phyloP scores from a whole-genome alignment of 1,284 basidiomycete species.

The Ceratobasidium sp. region DNA sequence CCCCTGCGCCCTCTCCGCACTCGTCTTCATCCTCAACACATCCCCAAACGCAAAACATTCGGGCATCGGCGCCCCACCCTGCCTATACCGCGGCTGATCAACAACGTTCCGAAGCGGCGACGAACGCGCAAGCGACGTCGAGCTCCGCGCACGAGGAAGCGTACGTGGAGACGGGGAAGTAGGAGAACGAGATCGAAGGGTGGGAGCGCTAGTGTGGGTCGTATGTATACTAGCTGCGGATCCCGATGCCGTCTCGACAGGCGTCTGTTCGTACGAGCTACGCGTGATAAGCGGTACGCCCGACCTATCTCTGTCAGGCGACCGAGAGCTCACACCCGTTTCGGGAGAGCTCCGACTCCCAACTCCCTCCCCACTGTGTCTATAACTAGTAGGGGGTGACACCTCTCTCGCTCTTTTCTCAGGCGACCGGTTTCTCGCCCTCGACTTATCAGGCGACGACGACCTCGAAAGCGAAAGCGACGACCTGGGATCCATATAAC shows the following conservation, averaged over 20 bases:
- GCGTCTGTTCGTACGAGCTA: conserved; percentile 24
- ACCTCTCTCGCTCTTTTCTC: neutral
- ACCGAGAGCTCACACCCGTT: conserved; percentile 3
- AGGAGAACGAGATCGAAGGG: neutral
- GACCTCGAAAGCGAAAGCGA: conserved; percentile 6
- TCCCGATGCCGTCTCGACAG: neutral
- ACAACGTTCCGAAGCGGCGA: conserved; percentile 10
- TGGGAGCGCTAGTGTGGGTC: neutral
- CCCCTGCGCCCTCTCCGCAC: conserved; percentile 79
- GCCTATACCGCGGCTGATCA: conserved; percentile 23
- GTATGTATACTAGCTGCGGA: conserved; percentile 24
- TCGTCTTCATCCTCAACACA: conserved; percentile 69
- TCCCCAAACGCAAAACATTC: conserved; percentile 82
- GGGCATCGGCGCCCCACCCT: conserved; percentile 59
- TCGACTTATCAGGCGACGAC: conserved; percentile 7
- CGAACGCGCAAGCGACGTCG: conserved; percentile 27
- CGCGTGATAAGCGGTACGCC: conserved; percentile 16
- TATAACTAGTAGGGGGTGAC: neutral
- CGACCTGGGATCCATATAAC: conserved; percentile 4
- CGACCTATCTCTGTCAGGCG: conserved; percentile 4
- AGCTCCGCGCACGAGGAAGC: conserved; percentile 11
- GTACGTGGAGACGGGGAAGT: neutral
- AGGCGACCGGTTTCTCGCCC: neutral
- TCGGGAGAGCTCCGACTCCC: neutral
- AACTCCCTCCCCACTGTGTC: no score